Percentiles rank a stretch among this genome's conserved stretches.
These are phyloP conservation scores for Kodamaea sp. DNA, from an alignment of 1,139 yeast species.

Conservation along the genomic window DNA sequence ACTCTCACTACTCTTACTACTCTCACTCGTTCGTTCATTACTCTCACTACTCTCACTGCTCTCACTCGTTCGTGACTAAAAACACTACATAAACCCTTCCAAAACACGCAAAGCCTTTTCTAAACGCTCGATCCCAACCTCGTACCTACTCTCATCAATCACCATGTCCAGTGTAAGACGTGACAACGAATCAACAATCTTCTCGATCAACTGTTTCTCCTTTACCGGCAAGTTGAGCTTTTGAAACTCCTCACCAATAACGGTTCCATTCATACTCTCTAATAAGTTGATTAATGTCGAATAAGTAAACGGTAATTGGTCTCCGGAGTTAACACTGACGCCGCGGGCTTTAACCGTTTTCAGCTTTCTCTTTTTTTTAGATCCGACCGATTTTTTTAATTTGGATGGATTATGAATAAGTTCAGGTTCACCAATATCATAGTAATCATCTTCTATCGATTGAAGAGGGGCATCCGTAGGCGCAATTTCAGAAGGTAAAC, in stretches of 20 bases:
- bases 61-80: too few species aligned
- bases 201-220: slow-evolving; percentile 77
- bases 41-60: neutral
- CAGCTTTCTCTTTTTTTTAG: slow-evolving; percentile 17
- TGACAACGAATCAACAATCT: slow-evolving; percentile 79
- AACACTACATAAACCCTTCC: slow-evolving; percentile 57
- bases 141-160: slow-evolving; percentile 71
- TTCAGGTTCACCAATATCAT: slow-evolving; percentile 41
- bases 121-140: slow-evolving; percentile 74
- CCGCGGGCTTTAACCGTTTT: slow-evolving; percentile 14
- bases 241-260: slow-evolving; percentile 68
- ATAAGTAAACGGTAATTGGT: slow-evolving; percentile 52
- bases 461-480: slow-evolving; percentile 3
- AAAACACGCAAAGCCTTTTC: slow-evolving; percentile 78
- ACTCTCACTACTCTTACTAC: too few species aligned
- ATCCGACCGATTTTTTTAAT: slow-evolving; percentile 29
- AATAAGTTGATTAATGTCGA: slow-evolving; percentile 55
- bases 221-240: slow-evolving; percentile 69
- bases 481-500: slow-evolving; percentile 4
- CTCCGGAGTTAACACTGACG: slow-evolving; percentile 13
- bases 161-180: slow-evolving; percentile 88
- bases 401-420: slow-evolving; percentile 29
- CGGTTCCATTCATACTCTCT: slow-evolving; percentile 62
- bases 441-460: slow-evolving; percentile 30
- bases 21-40: too few species aligned